Evolutionary conservation across 768 basidiomycete genomes (phyloP).

Genomic region (Guyanaporus albipodus): DNA sequence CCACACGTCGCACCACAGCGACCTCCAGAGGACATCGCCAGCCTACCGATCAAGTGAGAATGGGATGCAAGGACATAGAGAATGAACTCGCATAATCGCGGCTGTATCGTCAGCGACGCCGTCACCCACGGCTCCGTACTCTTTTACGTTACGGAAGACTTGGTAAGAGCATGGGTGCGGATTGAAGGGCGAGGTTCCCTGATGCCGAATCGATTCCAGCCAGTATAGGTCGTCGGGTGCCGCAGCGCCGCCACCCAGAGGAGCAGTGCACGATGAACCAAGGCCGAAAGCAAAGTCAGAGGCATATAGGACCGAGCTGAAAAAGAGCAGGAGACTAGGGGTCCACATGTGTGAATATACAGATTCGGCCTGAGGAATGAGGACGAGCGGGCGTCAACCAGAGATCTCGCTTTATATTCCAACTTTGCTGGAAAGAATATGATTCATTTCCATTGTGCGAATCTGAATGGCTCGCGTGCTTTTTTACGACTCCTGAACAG

Average conservation of each 20-base stretch:
- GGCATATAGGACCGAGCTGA: no score
- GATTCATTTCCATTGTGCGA: no score
- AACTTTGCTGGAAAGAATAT: no score
- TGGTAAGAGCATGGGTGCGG: slow-evolving; percentile 48
- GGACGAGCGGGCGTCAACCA: no score
- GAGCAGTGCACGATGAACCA: slow-evolving; percentile 43
- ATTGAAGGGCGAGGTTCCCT: slow-evolving; percentile 65
- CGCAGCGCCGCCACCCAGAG: slow-evolving; percentile 49
- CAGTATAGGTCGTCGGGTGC: slow-evolving; percentile 47
- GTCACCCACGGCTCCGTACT: slow-evolving; percentile 52
- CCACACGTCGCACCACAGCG: slow-evolving; percentile 53
- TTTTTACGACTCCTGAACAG: no score
- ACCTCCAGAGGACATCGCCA: slow-evolving; percentile 56
- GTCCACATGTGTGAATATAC: no score
- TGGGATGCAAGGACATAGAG: not conserved
- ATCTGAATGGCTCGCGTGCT: no score
- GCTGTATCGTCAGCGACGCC: slow-evolving; percentile 71
- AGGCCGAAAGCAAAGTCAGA: slow-evolving; percentile 32
- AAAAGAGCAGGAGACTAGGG: no score
- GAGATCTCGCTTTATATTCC: no score
- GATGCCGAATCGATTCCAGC: slow-evolving; percentile 67
- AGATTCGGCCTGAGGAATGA: no score
- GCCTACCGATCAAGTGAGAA: slow-evolving; percentile 34
- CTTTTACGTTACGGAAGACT: slow-evolving; percentile 75
- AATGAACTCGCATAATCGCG: slow-evolving; percentile 56